Conservation (phyloP, 1,139 yeast species). For the Kurtzmaniella quercitrusa region DNA sequence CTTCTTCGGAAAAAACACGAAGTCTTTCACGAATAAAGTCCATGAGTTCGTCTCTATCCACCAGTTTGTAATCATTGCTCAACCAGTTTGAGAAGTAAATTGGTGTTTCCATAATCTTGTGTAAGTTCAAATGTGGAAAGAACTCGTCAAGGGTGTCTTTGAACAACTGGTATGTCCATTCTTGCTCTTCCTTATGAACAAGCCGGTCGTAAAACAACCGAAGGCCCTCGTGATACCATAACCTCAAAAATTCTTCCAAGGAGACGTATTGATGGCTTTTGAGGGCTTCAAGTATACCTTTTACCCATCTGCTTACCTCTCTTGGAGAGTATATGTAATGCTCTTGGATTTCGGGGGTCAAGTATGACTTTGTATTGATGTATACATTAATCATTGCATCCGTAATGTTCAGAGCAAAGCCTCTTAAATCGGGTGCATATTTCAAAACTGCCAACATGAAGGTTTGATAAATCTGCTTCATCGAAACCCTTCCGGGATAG, state of each 20-base stretch:
- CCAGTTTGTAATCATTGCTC: slow-evolving; percentile 58
- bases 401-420: slow-evolving; percentile 51
- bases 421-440: slow-evolving; percentile 58
- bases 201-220: slow-evolving; percentile 76
- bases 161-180: slow-evolving; percentile 50
- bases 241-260: slow-evolving; percentile 47
- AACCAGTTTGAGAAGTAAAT: slow-evolving; percentile 74
- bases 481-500: slow-evolving; percentile 67
- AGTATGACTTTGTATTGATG: slow-evolving; percentile 33
- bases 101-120: slow-evolving; percentile 41
- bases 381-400: slow-evolving; percentile 69
- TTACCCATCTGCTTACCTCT: slow-evolving; percentile 84
- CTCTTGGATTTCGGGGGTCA: slow-evolving; percentile 32
- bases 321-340: slow-evolving; percentile 87
- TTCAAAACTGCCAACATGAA: slow-evolving; percentile 59
- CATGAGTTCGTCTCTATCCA: slow-evolving; percentile 43
- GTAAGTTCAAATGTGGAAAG: slow-evolving; percentile 48
- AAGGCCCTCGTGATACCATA: slow-evolving; percentile 83
- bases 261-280: slow-evolving; percentile 30
- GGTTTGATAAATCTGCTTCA: slow-evolving; percentile 62
- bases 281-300: slow-evolving; percentile 67
- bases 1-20: slow-evolving; percentile 73
- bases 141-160: slow-evolving; percentile 25
- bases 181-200: slow-evolving; percentile 43
- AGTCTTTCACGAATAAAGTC: slow-evolving; percentile 63